Percentiles rank a stretch among this genome's conserved stretches.
These are phyloP conservation scores for Sphaerulina vaccinii DNA, from an alignment of 2,329 filamentous ascomycete genomes.

Conservation along the genomic window DNA sequence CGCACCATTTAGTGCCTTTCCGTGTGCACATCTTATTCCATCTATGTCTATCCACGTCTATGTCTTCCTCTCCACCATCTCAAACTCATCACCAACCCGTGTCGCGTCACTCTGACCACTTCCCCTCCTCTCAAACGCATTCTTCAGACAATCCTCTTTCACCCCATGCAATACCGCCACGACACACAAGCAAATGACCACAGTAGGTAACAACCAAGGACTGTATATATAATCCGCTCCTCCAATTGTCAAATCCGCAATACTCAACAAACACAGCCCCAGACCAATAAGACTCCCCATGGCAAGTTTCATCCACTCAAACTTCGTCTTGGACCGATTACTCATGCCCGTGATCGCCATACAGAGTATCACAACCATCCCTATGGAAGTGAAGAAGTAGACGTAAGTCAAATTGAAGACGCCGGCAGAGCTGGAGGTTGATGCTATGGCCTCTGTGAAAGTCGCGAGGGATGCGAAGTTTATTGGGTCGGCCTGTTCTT, in stretches of 20 bases:
- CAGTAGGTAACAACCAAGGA: constrained; percentile 12
- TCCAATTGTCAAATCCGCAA: constrained; percentile 6
- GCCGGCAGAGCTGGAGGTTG: constrained; percentile 4
- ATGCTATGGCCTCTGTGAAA: constrained; percentile 3
- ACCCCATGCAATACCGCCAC: constrained; percentile 7
- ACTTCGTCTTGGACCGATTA: constrained; percentile 8
- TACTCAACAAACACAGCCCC: constrained; percentile 8
- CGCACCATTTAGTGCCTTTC: too few species aligned
- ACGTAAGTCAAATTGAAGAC: constrained; percentile 33
- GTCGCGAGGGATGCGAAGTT: constrained; percentile 3
- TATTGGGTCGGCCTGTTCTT: constrained; percentile 2
- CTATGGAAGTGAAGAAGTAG: constrained; percentile 34
- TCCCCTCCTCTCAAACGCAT: not conserved
- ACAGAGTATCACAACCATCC: constrained; percentile 32
- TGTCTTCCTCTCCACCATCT: constrained; percentile 7
- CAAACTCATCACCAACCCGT: not conserved
- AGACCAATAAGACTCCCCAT: constrained; percentile 21
- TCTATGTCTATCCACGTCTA: not conserved
- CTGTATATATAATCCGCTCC: constrained; percentile 3
- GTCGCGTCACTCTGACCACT: not conserved
- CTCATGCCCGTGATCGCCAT: constrained; percentile 31
- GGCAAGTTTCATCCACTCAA: not conserved
- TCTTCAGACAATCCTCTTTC: constrained; percentile 1
- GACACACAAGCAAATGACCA: constrained; percentile 6
- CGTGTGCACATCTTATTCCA: too few species aligned